Conservation (phyloP, 495 filamentous ascomycete genomes). For the Neurospora sp. region DNA sequence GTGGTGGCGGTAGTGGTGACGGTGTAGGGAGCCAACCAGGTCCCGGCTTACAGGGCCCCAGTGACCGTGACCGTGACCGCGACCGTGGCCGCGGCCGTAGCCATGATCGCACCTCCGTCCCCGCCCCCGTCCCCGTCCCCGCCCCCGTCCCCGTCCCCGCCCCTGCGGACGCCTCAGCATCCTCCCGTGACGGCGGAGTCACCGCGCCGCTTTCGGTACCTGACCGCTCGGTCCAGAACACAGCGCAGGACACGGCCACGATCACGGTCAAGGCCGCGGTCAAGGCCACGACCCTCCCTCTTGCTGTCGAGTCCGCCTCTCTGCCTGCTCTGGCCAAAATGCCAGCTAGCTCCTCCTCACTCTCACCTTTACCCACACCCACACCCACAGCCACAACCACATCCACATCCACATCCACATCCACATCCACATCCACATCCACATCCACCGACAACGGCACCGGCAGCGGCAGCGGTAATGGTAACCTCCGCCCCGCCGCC, state of each 20-base stretch:
- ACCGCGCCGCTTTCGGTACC: not conserved
- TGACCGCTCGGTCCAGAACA: not conserved
- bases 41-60: not conserved
- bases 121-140: not conserved
- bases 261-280: not conserved
- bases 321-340: not conserved
- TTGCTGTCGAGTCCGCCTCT: not conserved
- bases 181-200: not conserved
- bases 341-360: not conserved
- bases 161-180: not conserved
- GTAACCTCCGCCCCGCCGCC: slow-evolving; percentile 15
- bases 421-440: slow-evolving; percentile 23
- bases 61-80: not conserved
- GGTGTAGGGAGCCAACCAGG: not conserved
- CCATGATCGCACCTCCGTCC: not conserved
- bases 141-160: not conserved
- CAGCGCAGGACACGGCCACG: not conserved
- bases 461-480: not conserved
- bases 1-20: not conserved
- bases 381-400: slow-evolving; percentile 10
- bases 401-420: slow-evolving; percentile 23
- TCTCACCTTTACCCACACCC: slow-evolving; percentile 42
- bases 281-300: not conserved
- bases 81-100: not conserved
- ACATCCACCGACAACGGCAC: not conserved